These are phyloP conservation scores for Podila verticillata DNA, from an alignment of 192 early-diverging fungal species.

Conservation along the genomic window DNA sequence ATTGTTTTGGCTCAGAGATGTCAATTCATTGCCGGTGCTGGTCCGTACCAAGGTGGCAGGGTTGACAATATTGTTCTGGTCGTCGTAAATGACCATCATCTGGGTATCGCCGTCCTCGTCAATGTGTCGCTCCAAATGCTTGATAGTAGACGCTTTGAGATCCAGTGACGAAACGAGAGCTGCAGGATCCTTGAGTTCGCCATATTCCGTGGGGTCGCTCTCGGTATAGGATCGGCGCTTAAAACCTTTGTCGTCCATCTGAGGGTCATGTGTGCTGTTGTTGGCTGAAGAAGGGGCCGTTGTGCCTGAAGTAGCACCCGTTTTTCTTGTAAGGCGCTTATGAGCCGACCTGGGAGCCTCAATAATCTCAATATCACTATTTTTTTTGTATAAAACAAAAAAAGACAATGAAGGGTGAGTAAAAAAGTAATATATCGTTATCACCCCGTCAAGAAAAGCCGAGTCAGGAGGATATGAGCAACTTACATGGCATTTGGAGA, in stretches of 20 bases:
- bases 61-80: constrained; percentile 14
- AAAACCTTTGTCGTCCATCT: neutral
- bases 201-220: neutral
- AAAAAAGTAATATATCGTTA: neutral
- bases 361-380: constrained; percentile 41
- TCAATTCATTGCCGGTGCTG: neutral
- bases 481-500: constrained; percentile 66
- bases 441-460: neutral
- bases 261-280: neutral
- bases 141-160: constrained; percentile 6
- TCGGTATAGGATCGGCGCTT: neutral
- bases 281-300: neutral
- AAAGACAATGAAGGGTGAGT: neutral
- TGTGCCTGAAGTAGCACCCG: neutral
- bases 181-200: neutral
- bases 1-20: neutral
- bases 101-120: constrained; percentile 4
- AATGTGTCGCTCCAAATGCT: constrained; percentile 3
- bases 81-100: constrained; percentile 23
- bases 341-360: neutral
- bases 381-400: neutral
- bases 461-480: too few relatives aligned
- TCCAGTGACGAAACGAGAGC: neutral
- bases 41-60: neutral
- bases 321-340: neutral